These are phyloP conservation scores for Lachnellula cervina DNA, from an alignment of 2,329 filamentous ascomycete genomes.

Conservation along the genomic window DNA sequence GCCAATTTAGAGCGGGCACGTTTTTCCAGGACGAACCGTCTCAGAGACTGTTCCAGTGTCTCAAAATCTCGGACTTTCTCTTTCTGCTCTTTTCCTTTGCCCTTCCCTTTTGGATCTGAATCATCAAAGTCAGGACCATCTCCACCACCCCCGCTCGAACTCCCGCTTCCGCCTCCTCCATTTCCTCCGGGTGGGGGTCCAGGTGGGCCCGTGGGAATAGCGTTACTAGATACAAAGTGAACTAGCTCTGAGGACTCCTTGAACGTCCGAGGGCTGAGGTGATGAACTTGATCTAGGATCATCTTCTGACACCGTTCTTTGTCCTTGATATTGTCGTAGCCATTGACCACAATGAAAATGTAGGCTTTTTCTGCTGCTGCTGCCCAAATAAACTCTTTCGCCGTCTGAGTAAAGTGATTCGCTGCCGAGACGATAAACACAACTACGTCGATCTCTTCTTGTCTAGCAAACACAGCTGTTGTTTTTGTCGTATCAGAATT, in stretches of 20 bases:
- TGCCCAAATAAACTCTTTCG: constrained; percentile 96
- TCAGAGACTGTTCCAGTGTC: constrained; percentile 78
- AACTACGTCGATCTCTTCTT: constrained; percentile 98
- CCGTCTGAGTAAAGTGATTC: constrained; percentile 95
- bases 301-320: constrained; percentile 87
- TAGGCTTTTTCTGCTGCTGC: constrained; percentile 97
- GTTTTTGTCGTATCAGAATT: constrained; percentile 97
- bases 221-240: constrained; percentile 97
- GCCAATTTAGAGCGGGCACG: constrained; percentile 91
- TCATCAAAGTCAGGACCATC: constrained; percentile 40
- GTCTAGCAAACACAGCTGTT: constrained; percentile 91
- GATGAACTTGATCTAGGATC: constrained; percentile 83
- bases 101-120: constrained; percentile 63
- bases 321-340: constrained; percentile 89
- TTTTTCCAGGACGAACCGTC: constrained; percentile 94
- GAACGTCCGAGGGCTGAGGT: constrained; percentile 85
- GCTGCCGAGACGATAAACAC: constrained; percentile 97
- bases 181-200: constrained; percentile 50
- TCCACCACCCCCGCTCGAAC: constrained; percentile 45
- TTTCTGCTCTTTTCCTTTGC: constrained; percentile 81
- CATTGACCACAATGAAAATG: constrained; percentile 98
- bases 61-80: constrained; percentile 89
- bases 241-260: constrained; percentile 92
- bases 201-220: constrained; percentile 68
- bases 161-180: constrained; percentile 49